Conservation (phyloP, 2,329 filamentous ascomycete genomes). For the Nigrospora oryzae region DNA sequence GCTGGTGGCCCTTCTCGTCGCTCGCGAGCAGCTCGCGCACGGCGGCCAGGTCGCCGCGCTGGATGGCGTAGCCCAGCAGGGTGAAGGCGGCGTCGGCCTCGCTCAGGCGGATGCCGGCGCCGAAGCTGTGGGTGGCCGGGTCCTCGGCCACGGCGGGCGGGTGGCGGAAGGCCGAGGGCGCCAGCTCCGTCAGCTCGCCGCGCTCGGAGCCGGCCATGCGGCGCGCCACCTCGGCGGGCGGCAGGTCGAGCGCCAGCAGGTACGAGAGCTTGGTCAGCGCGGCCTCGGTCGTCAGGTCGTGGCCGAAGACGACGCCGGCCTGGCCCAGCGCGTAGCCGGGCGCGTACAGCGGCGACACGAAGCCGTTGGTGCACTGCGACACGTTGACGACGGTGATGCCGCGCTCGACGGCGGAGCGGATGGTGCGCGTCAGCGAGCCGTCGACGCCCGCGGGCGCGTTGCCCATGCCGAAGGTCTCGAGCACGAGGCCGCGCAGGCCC, state of each 20-base stretch:
- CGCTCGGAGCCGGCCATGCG: constrained; percentile 69
- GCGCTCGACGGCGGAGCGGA: constrained; percentile 67
- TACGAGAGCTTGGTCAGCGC: constrained; percentile 88
- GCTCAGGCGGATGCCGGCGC: constrained; percentile 44
- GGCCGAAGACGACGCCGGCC: constrained; percentile 80
- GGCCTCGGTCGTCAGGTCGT: constrained; percentile 84
- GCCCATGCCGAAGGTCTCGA: constrained; percentile 90
- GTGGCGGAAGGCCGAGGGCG: constrained; percentile 67
- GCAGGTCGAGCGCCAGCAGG: constrained; percentile 60
- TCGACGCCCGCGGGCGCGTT: constrained; percentile 81
- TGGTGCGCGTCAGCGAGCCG: constrained; percentile 68
- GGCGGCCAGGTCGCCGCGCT: constrained; percentile 57
- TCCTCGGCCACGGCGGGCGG: constrained; percentile 44
- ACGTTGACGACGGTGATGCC: constrained; percentile 86
- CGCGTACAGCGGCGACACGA: constrained; percentile 71
- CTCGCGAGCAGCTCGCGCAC: constrained; percentile 60
- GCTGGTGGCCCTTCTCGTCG: constrained; percentile 47
- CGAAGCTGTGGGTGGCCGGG: constrained; percentile 31
- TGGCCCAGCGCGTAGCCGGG: constrained; percentile 69
- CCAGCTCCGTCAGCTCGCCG: constrained; percentile 76
- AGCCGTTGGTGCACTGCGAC: constrained; percentile 76
- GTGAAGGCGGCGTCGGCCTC: constrained; percentile 58
- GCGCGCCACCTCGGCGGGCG: constrained; percentile 55
- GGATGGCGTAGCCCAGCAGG: constrained; percentile 72
- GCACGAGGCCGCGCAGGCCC: constrained; percentile 70